phyloP scores from a whole-genome alignment of 768 basidiomycete species.

The Boletus fagicola region DNA sequence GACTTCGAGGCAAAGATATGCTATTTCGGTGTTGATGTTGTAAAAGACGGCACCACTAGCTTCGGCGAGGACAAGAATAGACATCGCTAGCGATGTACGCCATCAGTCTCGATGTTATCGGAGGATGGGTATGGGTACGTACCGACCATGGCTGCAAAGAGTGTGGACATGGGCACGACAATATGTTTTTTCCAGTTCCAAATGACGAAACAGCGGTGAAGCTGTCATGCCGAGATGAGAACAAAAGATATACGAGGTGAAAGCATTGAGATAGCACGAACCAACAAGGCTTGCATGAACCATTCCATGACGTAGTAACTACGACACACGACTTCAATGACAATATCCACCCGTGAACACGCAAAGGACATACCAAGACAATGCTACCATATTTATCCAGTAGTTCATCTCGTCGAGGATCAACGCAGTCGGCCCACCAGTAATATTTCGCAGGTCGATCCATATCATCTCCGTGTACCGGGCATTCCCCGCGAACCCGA shows the following conservation, averaged over 20 bases:
- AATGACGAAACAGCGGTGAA: conserved; percentile 19
- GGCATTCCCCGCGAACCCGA: conserved; percentile 25
- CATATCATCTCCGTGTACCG: conserved; percentile 34
- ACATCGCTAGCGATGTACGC: conserved; percentile 6
- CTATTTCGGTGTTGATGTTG: conserved; percentile 19
- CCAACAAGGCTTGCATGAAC: conserved; percentile 29
- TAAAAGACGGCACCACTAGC: conserved; percentile 15
- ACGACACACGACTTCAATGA: not conserved
- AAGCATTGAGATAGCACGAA: not conserved
- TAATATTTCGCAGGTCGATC: conserved; percentile 28
- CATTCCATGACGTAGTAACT: conserved; percentile 32
- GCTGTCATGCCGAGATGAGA: conserved; percentile 2
- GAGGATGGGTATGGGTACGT: not conserved
- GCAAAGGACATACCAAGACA: conserved; percentile 16
- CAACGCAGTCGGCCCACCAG: conserved; percentile 15
- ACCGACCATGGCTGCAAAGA: conserved; percentile 17
- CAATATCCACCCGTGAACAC: not conserved
- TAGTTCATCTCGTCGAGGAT: conserved; percentile 13
- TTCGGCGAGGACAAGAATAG: conserved; percentile 16
- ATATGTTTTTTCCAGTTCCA: conserved; percentile 14
- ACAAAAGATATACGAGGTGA: not conserved
- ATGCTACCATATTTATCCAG: conserved; percentile 22
- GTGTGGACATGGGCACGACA: conserved; percentile 16
- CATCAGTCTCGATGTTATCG: not conserved
- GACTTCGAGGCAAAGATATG: conserved; percentile 32